Percentiles rank a stretch among this genome's conserved stretches.
phyloP scores from a whole-genome alignment of 352 stramenopile species.

The Pythium grandisporangium region DNA sequence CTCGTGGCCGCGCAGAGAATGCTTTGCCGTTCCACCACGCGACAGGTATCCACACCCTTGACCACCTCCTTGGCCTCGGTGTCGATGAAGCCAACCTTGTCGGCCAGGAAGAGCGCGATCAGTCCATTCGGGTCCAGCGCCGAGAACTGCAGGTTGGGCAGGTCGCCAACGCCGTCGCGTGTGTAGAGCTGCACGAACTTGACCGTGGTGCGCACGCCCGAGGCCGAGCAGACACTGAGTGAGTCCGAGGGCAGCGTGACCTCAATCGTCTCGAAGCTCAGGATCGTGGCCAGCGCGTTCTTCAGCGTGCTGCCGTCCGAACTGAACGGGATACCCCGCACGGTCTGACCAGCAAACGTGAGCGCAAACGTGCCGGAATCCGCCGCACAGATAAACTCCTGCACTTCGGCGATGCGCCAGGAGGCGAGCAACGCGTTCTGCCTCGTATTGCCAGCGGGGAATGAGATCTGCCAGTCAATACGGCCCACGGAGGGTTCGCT shows the following conservation, averaged over 20 bases:
- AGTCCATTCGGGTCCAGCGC: conserved; percentile 42
- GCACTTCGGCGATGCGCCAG: conserved; percentile 60
- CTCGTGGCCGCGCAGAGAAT: conserved; percentile 55
- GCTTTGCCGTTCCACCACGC: conserved; percentile 46
- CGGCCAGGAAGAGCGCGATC: conserved; percentile 29
- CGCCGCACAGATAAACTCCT: conserved; percentile 73
- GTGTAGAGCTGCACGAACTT: conserved; percentile 43
- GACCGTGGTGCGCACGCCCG: conserved; percentile 51
- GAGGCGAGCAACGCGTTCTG: conserved; percentile 38
- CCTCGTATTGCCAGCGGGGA: conserved; percentile 25
- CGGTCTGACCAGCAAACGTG: conserved; percentile 40
- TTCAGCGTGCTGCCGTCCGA: conserved; percentile 47
- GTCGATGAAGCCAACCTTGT: conserved; percentile 49
- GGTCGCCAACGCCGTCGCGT: conserved; percentile 38
- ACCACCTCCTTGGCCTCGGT: conserved; percentile 50
- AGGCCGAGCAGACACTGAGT: conserved; percentile 35
- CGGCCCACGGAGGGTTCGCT: conserved; percentile 17
- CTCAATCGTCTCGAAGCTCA: conserved; percentile 31
- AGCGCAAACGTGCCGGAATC: conserved; percentile 46
- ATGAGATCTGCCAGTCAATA: conserved; percentile 42
- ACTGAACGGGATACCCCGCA: conserved; percentile 49
- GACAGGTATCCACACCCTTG: conserved; percentile 64
- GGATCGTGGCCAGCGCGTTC: conserved; percentile 24
- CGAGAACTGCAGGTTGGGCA: conserved; percentile 51
- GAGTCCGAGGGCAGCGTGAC: conserved; percentile 29